Percentiles rank a stretch among this genome's conserved stretches.
Evolutionary conservation across 2,329 filamentous ascomycete genomes (phyloP).

Genomic region (Sporothrix euskadiensis): DNA sequence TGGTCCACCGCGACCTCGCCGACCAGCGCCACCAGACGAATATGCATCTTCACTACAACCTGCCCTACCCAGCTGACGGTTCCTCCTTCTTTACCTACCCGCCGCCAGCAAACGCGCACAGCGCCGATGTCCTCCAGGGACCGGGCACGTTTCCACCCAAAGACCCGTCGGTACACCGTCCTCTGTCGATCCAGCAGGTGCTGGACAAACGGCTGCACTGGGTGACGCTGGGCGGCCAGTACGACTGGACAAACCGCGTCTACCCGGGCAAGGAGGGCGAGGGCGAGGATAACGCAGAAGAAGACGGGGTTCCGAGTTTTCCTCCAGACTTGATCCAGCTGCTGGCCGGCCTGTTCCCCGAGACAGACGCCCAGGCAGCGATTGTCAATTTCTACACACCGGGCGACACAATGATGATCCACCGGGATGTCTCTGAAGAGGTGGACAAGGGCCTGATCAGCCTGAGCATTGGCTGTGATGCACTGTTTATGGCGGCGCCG

Average conservation of each 20-base stretch:
- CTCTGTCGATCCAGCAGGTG: constrained; percentile 67
- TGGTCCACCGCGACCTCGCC: constrained; percentile 68
- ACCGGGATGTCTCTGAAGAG: constrained; percentile 89
- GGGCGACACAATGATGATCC: constrained; percentile 86
- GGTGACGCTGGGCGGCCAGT: constrained; percentile 93
- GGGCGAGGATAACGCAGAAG: constrained; percentile 36
- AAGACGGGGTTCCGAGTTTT: constrained; percentile 52
- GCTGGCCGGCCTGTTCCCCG: constrained; percentile 69
- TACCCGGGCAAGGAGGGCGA: constrained; percentile 63
- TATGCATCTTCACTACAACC: constrained; percentile 50
- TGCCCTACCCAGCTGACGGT: constrained; percentile 38
- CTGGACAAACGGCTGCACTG: constrained; percentile 83
- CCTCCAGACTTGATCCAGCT: constrained; percentile 70
- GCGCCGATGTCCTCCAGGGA: constrained; percentile 56
- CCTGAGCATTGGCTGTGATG: constrained; percentile 86
- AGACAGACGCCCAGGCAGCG: constrained; percentile 79
- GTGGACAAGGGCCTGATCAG: constrained; percentile 77
- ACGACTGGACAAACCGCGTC: constrained; percentile 87
- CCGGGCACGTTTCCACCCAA: constrained; percentile 65
- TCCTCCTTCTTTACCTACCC: constrained; percentile 57
- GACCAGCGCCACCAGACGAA: constrained; percentile 79
- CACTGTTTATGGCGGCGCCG: constrained; percentile 79
- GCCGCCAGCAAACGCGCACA: constrained; percentile 40
- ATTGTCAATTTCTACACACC: constrained; percentile 93
- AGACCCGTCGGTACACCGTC: constrained; percentile 71